Evolutionary conservation across 164 flowering plant genomes (phyloP), one percentile per base, ranked within the genome.

Genomic region (Aristolochia californica): DNA sequence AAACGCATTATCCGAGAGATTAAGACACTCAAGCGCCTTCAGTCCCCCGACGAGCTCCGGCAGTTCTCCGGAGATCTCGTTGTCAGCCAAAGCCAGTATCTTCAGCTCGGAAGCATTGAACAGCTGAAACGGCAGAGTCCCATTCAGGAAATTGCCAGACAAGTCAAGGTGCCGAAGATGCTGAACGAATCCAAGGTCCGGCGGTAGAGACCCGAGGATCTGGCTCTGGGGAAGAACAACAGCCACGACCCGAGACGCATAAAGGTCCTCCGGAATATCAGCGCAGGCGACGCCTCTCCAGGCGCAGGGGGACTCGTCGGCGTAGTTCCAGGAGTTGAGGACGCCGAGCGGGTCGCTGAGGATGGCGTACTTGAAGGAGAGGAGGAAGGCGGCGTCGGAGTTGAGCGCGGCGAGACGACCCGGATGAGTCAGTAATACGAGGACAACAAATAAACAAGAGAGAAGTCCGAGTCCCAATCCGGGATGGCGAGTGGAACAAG

Each of bases 111-210:
- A 56, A 0, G 84, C 78, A 28, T 69, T 72, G 68, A 64, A 64
- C 22, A 64, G 58, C 28, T n/a, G 21, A 15, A 13, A 16, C 22
- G 97, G 96, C 2, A 93, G 72, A 4, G 97, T 74, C 18, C 97
- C 97, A 59, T 87, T 87, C 47, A 93, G 66, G 10, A 80, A 79
- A 68, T 93, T 93, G 77, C 76, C 77, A 48, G 99, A 84, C 22
- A 93, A 82, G 58, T 93, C 81, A 28, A 93, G 84, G 30, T 5
- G 54, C 27, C 65, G 82, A 25, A 93, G 91, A 62, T 72, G 73
- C 30, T 78, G 58, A 26, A 89, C 70, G 66, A 62, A 34, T 44
- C 85, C 90, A 44, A 89, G 72, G 45, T 80, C 76, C 1, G 82
- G 56, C 0, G 95, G 78, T 22, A 89, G 65, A 2, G 87, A 73